Conservation (phyloP, 2,329 filamentous ascomycete species). For the Didymella glomerata region DNA sequence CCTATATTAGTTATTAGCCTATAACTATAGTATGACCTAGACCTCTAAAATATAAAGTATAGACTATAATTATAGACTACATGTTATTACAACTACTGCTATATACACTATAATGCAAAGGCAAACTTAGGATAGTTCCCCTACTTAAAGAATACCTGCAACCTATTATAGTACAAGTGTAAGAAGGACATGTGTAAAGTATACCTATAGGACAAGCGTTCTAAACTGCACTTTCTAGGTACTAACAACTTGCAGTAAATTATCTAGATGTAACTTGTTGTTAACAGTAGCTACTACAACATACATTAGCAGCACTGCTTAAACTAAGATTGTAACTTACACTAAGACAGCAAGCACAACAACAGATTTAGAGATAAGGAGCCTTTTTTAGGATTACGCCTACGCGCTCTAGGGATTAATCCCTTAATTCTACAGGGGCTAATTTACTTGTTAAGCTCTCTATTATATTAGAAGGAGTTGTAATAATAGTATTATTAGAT, state of each 20-base stretch:
- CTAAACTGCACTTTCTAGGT: not conserved
- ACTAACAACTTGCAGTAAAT: not conserved
- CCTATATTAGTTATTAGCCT: not conserved
- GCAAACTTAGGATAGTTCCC: not conserved
- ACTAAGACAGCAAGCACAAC: too few relatives aligned
- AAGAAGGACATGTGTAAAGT: not conserved
- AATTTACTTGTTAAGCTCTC: too few relatives aligned
- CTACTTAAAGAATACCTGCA: not conserved
- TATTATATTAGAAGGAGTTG: too few relatives aligned
- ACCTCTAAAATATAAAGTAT: not conserved
- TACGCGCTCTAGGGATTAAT: too few relatives aligned
- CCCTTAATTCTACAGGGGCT: too few relatives aligned
- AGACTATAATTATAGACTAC: not conserved
- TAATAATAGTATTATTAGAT: too few relatives aligned
- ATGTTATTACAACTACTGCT: not conserved
- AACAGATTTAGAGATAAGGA: too few relatives aligned
- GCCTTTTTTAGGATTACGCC: too few relatives aligned
- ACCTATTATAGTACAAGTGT: not conserved
- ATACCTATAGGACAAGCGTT: not conserved
- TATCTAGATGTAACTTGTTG: too few relatives aligned
- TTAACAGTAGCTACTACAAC: too few relatives aligned
- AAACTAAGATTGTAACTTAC: too few relatives aligned
- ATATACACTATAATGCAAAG: not conserved
- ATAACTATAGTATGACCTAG: not conserved
- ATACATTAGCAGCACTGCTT: too few relatives aligned